Evolutionary conservation across 192 early-diverging fungal genomes (phyloP), one percentile per base, ranked within the genome.

Genomic region (Entomortierella lignicola): DNA sequence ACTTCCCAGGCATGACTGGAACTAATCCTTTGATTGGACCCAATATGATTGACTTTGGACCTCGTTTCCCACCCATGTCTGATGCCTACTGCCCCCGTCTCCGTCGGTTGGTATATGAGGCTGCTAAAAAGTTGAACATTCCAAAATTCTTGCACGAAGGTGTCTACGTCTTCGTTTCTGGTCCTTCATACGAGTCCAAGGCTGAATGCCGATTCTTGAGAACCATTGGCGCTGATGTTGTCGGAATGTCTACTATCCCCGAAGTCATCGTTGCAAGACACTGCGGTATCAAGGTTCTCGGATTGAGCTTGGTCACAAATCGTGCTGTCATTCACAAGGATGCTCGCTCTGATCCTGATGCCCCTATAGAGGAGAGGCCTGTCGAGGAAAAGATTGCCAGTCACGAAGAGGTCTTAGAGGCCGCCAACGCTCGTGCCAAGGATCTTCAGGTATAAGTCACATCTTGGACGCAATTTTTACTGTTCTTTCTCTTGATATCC

Each of bases 211-310:
- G 92, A 37, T 89, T 90, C 66, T 82, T 98, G 64, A 85, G 86
- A 10, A 21, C 31, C 11, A 72, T 92, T 21, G 94, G 94, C 32
- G 95, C 87, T 15, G 95, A 97, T 80, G 88, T 89, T 48, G 91
- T 98, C 13, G 95, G 96, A 23, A 95, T 96, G 90, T 92, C 90
- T 18, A 97, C 94, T 6, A 90, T 93, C 37, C 95, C 96, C 0
- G 96, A 98, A 65, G 92, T 96, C 20, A 82, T 96, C 48, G 89
- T 92, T n/a, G 95, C 95, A 21, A 85, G 89, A 15, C 95, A 98
- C 71, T 88, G 89, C 50, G 94, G 94, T 11, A 85, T 98, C 50
- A 84, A 88, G 42, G 91, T 96, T 5, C 72, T 98, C 44, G 94
- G 93, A 30, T 58, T 96, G 37, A 89, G 87, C 52, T 82, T 97